Base-by-base conservation (phyloP, 2,329 filamentous ascomycete species). In the Alternaria gaisen region DNA sequence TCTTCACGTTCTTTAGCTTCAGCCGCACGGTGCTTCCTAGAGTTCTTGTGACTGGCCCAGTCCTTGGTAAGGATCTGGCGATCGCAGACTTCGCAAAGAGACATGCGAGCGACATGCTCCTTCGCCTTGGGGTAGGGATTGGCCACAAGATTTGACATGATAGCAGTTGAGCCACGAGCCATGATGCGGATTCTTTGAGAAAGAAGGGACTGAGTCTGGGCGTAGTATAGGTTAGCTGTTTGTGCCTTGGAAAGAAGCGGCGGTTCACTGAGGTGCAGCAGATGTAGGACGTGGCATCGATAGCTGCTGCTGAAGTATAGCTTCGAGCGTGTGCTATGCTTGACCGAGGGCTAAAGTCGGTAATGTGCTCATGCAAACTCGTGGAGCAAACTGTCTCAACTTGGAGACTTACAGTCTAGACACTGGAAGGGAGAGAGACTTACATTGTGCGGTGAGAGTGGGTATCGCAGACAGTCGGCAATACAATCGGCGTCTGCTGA, bases 21-120 rank as follows among this genome's bases (percentile, higher is more conserved):
- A 8, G 53, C 60, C 28, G 64, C 55, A 3, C 69, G 72, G 55
- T 79, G 77, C 55, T 70, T 69, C 66, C 77, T 79, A 22, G 72
- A 74, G 58, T 63, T 66, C 55, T 74, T 71, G 62, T 80, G 77
- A 1, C 59, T 38, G 2, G 12, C 30, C 74, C 75, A 78, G 60
- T 79, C 72, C 53, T 69, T 70, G 26, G 72, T 77, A 44, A 54
- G 67, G 56, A 80, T 62, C 11, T 32, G 54, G 10, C 71, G 69
- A n/a, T 77, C 53, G 54, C 77, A 80, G 7, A 70, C 44, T 66
- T 75, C 75, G 56, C 77, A 80, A 5, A 52, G 5, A 18, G 72
- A 76, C 48, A 43, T 42, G 12, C 43, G 42, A 1, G 75, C 58
- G 6, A 61, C 24, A 11, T 67, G 60, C 12, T 68, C 65, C 61